Evolutionary conservation across 2,329 filamentous ascomycete genomes (phyloP).

Genomic region (Arthrinium phaeospermum): DNA sequence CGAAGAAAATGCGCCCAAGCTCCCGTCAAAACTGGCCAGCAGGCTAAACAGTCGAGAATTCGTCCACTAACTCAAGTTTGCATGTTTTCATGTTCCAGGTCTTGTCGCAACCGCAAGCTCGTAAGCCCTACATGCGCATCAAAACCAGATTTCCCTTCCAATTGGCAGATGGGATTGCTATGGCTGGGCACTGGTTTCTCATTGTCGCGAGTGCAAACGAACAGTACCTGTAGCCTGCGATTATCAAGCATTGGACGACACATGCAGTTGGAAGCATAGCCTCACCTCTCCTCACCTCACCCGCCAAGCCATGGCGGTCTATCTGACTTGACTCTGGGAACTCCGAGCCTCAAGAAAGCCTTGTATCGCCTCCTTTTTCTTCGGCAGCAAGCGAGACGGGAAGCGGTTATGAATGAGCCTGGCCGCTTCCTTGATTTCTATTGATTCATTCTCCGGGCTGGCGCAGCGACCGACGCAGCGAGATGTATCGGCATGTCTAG

Average conservation of each 20-base stretch:
- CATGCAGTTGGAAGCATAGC: not conserved
- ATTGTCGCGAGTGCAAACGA: not conserved
- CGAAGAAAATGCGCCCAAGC: not conserved
- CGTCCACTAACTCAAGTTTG: not conserved
- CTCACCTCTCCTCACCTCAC: not conserved
- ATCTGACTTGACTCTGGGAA: not conserved
- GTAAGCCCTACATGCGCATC: too few species aligned
- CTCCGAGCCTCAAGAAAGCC: not conserved
- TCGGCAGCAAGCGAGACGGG: not conserved
- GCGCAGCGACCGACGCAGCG: not conserved
- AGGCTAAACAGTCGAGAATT: not conserved
- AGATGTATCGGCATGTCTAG: not conserved
- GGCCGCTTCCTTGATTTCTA: not conserved
- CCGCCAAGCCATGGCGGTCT: not conserved
- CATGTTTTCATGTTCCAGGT: not conserved
- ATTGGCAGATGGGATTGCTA: not conserved
- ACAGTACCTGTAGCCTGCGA: not conserved
- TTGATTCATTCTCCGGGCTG: too few species aligned
- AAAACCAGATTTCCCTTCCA: not conserved
- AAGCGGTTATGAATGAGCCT: not conserved
- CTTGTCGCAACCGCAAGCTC: not conserved
- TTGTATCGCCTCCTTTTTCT: not conserved
- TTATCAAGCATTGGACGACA: not conserved
- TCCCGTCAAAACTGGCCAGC: not conserved
- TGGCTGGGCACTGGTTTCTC: not conserved